Base-by-base conservation (phyloP, 1,284 basidiomycete species). In the Ceratobasidium sp. region DNA sequence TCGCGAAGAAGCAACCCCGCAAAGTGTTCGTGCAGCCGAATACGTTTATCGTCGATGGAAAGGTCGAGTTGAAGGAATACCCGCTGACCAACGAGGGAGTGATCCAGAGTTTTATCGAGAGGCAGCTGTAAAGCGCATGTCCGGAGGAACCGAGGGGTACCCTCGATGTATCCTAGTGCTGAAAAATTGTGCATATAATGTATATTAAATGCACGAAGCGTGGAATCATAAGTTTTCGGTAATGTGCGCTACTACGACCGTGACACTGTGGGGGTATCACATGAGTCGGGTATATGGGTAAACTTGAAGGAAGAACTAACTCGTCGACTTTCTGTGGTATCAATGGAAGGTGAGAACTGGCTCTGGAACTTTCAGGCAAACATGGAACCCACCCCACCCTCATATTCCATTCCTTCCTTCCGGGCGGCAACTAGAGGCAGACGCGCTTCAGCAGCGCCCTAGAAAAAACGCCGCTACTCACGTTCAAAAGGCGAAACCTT, bases 11-110 rank as follows among this genome's bases (percentile, higher is more conserved):
- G 83, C 86, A 87, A 88, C 90, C 93, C 16, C 87, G 93, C 68
- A 95, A 93, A 81, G 86, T 93, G 41, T 92, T 94, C 81, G 89
- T 92, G 29, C 90, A 95, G 80, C 91, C 92, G 7, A 94, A 91
- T 79, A 93, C 92, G 9, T 84, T 90, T 77, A 78, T 94, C 59
- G 85, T 86, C 63, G 82, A 88, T 75, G 89, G 83, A 39, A 87
- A 91, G 77, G 90, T 92, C 39, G 82, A 88, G 76, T 82, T 95
- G 75, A 92, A 89, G 81, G 92, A 94, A 79, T 95, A 94, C 79
- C 88, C 90, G 5, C 82, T 91, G 62, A 92, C 88, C 1, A 79
- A 86, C 5, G 88, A 86, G 22, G 93, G 93, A 39, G 85, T 89
- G 31, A 92, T 95, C 74, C 87, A 93, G 81, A 92, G 91, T 79